Conservation (phyloP, 2,329 filamentous ascomycete genomes). For the Arthrobotrys conoides region DNA sequence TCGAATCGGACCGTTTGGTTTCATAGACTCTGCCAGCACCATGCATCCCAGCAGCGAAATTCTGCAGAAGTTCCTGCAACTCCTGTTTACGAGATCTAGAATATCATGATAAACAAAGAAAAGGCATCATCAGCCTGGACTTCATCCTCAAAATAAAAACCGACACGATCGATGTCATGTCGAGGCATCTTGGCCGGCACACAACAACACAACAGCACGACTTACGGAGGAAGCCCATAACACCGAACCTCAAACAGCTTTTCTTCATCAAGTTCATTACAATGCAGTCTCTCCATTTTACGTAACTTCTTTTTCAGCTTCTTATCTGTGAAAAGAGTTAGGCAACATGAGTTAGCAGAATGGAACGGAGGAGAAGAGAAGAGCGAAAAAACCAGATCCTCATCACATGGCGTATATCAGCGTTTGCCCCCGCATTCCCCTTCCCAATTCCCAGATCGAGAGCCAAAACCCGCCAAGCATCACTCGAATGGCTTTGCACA, state of each 20-base stretch:
- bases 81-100: conserved; percentile 79
- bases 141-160: not conserved
- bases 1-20: conserved; percentile 51
- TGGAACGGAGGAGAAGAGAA: not conserved
- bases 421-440: conserved; percentile 39
- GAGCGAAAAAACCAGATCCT: conserved; percentile 17
- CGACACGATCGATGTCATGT: not conserved
- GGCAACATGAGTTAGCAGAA: conserved; percentile 37
- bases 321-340: conserved; percentile 66
- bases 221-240: conserved; percentile 75
- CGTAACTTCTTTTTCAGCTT: conserved; percentile 80
- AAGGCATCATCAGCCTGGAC: conserved; percentile 31
- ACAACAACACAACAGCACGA: conserved; percentile 16
- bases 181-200: not conserved
- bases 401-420: conserved; percentile 35
- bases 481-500: not conserved
- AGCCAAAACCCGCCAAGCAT: conserved; percentile 39
- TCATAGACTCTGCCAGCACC: conserved; percentile 62
- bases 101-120: not conserved
- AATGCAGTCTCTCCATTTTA: conserved; percentile 78
- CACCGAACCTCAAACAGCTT: conserved; percentile 87
- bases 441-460: conserved; percentile 41
- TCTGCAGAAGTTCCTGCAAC: conserved; percentile 79
- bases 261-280: conserved; percentile 78
- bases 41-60: conserved; percentile 78